Evolutionary conservation across 495 filamentous ascomycete species (phyloP).

Genomic region (Penicillium subrubescens): DNA sequence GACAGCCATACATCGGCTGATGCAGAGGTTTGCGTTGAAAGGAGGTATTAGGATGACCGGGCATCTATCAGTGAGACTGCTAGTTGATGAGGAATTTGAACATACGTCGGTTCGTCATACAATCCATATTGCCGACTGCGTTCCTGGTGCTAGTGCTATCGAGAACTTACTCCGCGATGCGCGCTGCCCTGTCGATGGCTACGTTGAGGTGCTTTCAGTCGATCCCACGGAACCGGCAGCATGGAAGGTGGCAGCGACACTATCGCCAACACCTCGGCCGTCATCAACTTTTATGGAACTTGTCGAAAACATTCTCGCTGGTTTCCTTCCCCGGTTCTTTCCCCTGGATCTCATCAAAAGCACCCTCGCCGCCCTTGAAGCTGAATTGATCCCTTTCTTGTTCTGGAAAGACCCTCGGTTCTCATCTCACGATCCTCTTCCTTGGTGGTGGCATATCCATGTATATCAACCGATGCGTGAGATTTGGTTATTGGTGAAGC

Average conservation of each 20-base stretch:
- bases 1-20: constrained; percentile 63
- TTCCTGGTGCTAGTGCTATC: constrained; percentile 35
- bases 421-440: constrained; percentile 39
- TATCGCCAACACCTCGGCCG: constrained; percentile 13
- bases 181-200: constrained; percentile 30
- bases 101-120: constrained; percentile 40
- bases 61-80: constrained; percentile 68
- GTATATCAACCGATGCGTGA: constrained; percentile 40
- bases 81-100: constrained; percentile 55
- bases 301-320: not conserved
- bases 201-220: constrained; percentile 39
- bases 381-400: constrained; percentile 19
- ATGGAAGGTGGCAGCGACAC: constrained; percentile 15
- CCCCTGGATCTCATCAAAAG: constrained; percentile 10
- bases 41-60: constrained; percentile 59
- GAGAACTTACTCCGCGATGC: constrained; percentile 30
- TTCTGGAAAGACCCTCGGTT: constrained; percentile 43
- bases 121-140: constrained; percentile 42
- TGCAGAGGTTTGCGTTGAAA: constrained; percentile 53
- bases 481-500: constrained; percentile 31
- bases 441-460: constrained; percentile 53
- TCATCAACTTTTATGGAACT: not conserved
- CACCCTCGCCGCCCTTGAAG: constrained; percentile 9
- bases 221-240: constrained; percentile 11
- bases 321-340: constrained; percentile 15